Conservation (phyloP, 495 filamentous ascomycete species). For the Thozetella sp. region DNA sequence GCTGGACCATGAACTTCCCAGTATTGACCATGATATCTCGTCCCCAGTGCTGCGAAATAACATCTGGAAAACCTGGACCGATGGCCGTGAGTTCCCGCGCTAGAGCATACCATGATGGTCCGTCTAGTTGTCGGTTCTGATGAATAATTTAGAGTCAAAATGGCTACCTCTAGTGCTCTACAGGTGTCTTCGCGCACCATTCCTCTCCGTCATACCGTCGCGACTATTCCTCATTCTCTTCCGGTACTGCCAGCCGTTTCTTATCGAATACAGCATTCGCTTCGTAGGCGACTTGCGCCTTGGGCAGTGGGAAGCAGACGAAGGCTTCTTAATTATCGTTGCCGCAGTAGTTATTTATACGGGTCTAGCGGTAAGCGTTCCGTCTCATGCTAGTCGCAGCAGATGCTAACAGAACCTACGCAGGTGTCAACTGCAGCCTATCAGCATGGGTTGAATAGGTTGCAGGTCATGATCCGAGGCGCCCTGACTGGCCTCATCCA, state of each 20-base stretch:
- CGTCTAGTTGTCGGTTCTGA: no score
- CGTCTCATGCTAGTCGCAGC: background rate
- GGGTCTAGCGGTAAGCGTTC: conserved; percentile 54
- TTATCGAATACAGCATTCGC: conserved; percentile 56
- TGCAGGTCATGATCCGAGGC: conserved; percentile 60
- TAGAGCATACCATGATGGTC: background rate
- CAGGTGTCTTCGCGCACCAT: conserved; percentile 45
- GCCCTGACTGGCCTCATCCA: conserved; percentile 63
- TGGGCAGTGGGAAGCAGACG: conserved; percentile 22
- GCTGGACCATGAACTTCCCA: conserved; percentile 43
- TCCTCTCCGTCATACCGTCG: conserved; percentile 51
- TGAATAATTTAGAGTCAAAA: conserved; percentile 18
- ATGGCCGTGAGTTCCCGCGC: conserved; percentile 12
- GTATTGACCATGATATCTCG: conserved; percentile 43
- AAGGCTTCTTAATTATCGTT: conserved; percentile 58
- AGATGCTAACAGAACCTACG: background rate
- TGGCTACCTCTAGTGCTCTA: conserved; percentile 48
- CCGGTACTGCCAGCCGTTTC: conserved; percentile 62
- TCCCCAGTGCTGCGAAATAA: conserved; percentile 38
- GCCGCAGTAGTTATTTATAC: conserved; percentile 59
- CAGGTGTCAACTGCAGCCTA: conserved; percentile 55
- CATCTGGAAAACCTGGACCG: conserved; percentile 37
- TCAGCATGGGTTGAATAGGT: conserved; percentile 56
- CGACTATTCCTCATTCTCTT: conserved; percentile 59
- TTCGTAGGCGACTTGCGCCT: conserved; percentile 36